A percentile compares a stretch with the other conserved stretches of the same genome.
These are phyloP conservation scores for Comarum palustre DNA, from an alignment of 306 rosid genomes.

Conservation along the genomic window DNA sequence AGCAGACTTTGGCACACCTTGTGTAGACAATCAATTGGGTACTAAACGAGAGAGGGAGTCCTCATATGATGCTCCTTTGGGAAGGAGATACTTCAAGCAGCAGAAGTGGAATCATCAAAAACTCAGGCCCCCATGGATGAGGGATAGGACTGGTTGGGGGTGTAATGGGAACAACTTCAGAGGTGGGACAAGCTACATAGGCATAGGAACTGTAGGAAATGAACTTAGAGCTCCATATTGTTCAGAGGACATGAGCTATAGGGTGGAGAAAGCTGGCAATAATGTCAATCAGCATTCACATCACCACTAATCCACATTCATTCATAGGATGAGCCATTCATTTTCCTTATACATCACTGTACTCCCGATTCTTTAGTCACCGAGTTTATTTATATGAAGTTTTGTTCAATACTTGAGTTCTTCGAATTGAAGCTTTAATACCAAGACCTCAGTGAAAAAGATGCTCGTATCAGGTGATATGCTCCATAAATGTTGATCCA, in stretches of 20 bases:
- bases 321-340: constrained; percentile 49
- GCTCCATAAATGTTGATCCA: constrained; percentile 33
- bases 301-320: constrained; percentile 52
- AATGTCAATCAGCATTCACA: constrained; percentile 60
- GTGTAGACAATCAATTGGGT: constrained; percentile 30
- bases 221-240: constrained; percentile 45
- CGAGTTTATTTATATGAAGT: constrained; percentile 50
- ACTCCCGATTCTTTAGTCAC: constrained; percentile 63
- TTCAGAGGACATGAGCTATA: constrained; percentile 58
- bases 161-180: constrained; percentile 41
- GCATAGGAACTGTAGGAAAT: constrained; percentile 47
- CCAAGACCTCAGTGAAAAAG: constrained; percentile 14
- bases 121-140: constrained; percentile 50
- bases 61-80: constrained; percentile 50
- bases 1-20: constrained; percentile 28
- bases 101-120: constrained; percentile 77
- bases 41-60: constrained; percentile 50
- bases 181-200: constrained; percentile 40
- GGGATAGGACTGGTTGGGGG: constrained; percentile 47
- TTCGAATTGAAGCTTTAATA: constrained; percentile 16
- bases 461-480: constrained; percentile 18
- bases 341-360: constrained; percentile 43
- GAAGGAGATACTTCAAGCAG: constrained; percentile 68
- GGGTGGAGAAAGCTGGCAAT: constrained; percentile 57
- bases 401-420: constrained; percentile 49